phyloP scores from a whole-genome alignment of 148 eudicot genomes.

The Cornus florida region DNA sequence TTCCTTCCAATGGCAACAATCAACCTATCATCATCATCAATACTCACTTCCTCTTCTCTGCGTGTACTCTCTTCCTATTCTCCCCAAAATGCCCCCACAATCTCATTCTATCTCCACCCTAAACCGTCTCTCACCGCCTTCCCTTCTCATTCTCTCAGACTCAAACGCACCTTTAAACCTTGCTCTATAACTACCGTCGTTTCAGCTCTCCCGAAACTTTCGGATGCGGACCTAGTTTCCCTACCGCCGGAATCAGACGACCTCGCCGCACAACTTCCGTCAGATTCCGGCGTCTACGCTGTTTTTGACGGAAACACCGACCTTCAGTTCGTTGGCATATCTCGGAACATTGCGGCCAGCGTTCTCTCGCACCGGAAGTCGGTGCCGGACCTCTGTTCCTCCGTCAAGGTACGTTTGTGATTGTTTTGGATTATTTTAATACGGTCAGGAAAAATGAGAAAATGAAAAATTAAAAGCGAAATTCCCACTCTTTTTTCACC shows the following conservation, averaged over 20 bases:
- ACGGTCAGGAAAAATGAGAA: no score
- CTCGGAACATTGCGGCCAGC: constrained; percentile 68
- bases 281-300: constrained; percentile 75
- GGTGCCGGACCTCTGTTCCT: constrained; percentile 73
- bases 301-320: constrained; percentile 52
- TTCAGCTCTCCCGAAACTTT: constrained; percentile 51
- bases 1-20: constrained; percentile 34
- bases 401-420: constrained; percentile 63
- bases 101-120: constrained; percentile 35
- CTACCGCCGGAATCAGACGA: constrained; percentile 34
- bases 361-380: constrained; percentile 52
- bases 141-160: constrained; percentile 15
- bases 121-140: constrained; percentile 14
- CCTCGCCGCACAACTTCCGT: constrained; percentile 31
- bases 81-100: constrained; percentile 20
- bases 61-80: constrained; percentile 20
- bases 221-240: constrained; percentile 38
- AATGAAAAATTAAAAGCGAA: neutral
- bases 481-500: neutral
- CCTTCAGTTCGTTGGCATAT: constrained; percentile 87
- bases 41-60: constrained; percentile 23
- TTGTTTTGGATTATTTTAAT: neutral
- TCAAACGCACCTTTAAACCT: constrained; percentile 21
- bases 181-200: constrained; percentile 27
- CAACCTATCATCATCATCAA: constrained; percentile 27